These are phyloP conservation scores for Paracorniculantispora psalliotae DNA, from an alignment of 2,329 filamentous ascomycete species.

Conservation along the genomic window DNA sequence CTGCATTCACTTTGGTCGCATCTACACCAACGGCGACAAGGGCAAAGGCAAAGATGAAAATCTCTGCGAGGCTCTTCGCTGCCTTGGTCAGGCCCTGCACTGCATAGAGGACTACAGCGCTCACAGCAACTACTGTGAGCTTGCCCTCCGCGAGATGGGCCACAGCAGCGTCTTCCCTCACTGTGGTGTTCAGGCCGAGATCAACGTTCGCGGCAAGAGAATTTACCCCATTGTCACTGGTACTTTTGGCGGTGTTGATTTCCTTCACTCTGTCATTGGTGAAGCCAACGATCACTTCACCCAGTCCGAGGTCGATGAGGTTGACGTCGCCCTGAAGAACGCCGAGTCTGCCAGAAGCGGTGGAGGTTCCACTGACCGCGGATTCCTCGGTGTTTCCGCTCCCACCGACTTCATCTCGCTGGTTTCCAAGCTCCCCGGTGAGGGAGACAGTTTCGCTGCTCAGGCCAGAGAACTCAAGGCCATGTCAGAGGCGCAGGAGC, in stretches of 20 bases:
- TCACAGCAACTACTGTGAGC: constrained; percentile 74
- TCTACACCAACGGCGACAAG: constrained; percentile 63
- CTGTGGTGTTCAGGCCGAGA: constrained; percentile 61
- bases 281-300: constrained; percentile 82
- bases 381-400: constrained; percentile 37
- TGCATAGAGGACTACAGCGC: constrained; percentile 76
- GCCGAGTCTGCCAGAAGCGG: constrained; percentile 47
- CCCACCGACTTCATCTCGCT: constrained; percentile 63
- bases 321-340: constrained; percentile 68
- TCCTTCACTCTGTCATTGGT: constrained; percentile 71
- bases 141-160: constrained; percentile 64
- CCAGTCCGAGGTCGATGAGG: constrained; percentile 77
- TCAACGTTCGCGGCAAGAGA: constrained; percentile 57
- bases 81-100: constrained; percentile 70
- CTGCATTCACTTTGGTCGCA: constrained; percentile 70
- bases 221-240: constrained; percentile 72
- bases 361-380: constrained; percentile 29
- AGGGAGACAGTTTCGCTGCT: constrained; percentile 59
- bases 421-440: constrained; percentile 68
- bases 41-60: constrained; percentile 65
- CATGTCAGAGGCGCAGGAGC: constrained; percentile 58
- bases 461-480: constrained; percentile 61
- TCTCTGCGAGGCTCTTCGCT: constrained; percentile 74
- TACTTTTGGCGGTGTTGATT: constrained; percentile 74
- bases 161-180: constrained; percentile 67